Percentiles rank a stretch among this genome's conserved stretches.
These are phyloP conservation scores for Malus orientalis DNA, from an alignment of 306 rosid genomes.

Conservation along the genomic window DNA sequence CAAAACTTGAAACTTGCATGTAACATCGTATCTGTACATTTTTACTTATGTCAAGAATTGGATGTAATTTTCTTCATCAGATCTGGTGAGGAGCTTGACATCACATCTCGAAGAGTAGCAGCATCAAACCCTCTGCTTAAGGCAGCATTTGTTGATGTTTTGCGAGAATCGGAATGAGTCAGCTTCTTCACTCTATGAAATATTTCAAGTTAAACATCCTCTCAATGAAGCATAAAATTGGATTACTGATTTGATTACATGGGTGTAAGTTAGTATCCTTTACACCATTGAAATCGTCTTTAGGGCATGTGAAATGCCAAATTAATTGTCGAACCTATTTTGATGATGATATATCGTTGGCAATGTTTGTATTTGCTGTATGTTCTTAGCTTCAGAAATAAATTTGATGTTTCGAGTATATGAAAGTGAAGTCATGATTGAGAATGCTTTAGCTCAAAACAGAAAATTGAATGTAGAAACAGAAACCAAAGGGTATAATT, in stretches of 20 bases:
- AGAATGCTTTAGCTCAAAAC: not conserved
- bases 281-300: not conserved
- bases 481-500: not conserved
- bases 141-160: slow-evolving; percentile 61
- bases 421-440: not conserved
- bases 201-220: not conserved
- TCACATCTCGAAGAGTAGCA: slow-evolving; percentile 75
- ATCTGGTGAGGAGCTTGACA: slow-evolving; percentile 81
- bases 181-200: slow-evolving; percentile 7
- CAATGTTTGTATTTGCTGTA: not conserved
- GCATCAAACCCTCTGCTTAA: slow-evolving; percentile 79
- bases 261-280: not conserved
- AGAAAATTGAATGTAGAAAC: not conserved
- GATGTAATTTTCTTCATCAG: slow-evolving; percentile 45
- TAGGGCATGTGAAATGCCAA: not conserved
- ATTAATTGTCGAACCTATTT: not conserved
- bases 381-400: too few relatives aligned
- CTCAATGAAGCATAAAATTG: slow-evolving; percentile 3
- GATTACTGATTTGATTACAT: not conserved
- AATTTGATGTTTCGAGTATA: too few relatives aligned
- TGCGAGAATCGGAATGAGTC: slow-evolving; percentile 48
- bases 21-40: not conserved
- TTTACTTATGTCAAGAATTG: not conserved
- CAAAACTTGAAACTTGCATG: not conserved
- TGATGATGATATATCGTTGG: not conserved